These are phyloP conservation scores for Nicotiana undulata DNA, from an alignment of 257 asterid genomes.

Conservation along the genomic window DNA sequence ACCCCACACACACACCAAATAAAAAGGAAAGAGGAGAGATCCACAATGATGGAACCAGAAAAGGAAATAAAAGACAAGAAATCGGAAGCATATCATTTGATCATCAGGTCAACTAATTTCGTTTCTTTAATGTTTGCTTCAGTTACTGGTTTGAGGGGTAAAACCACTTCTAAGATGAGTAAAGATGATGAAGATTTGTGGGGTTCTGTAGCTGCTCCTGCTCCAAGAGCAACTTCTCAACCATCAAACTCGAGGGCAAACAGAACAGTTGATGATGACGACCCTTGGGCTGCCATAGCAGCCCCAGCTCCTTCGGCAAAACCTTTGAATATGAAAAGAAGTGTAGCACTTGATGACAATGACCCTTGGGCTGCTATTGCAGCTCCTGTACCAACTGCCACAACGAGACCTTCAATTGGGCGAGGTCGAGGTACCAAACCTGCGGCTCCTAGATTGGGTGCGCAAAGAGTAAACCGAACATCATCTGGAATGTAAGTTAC, in stretches of 20 bases:
- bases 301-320: constrained; percentile 58
- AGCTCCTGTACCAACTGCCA: constrained; percentile 61
- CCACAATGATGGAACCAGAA: background rate
- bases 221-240: constrained; percentile 31
- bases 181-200: constrained; percentile 55
- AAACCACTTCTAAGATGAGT: constrained; percentile 34
- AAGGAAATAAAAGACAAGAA: background rate
- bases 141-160: constrained; percentile 55
- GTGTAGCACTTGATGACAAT: constrained; percentile 16
- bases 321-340: constrained; percentile 20
- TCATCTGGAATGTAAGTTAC: constrained; percentile 57
- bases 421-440: constrained; percentile 66
- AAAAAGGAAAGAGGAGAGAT: background rate
- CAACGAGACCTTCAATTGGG: constrained; percentile 51
- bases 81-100: constrained; percentile 3
- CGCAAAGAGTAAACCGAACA: constrained; percentile 79
- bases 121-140: constrained; percentile 21
- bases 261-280: constrained; percentile 34
- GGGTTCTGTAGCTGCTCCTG: constrained; percentile 47
- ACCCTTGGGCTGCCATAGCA: constrained; percentile 57
- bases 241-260: constrained; percentile 27
- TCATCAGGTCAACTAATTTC: background rate
- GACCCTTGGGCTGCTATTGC: constrained; percentile 52
- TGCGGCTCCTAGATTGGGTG: constrained; percentile 75
- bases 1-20: background rate